Base-by-base conservation (phyloP, 495 filamentous ascomycete genomes). In the Penicillium steckii region DNA sequence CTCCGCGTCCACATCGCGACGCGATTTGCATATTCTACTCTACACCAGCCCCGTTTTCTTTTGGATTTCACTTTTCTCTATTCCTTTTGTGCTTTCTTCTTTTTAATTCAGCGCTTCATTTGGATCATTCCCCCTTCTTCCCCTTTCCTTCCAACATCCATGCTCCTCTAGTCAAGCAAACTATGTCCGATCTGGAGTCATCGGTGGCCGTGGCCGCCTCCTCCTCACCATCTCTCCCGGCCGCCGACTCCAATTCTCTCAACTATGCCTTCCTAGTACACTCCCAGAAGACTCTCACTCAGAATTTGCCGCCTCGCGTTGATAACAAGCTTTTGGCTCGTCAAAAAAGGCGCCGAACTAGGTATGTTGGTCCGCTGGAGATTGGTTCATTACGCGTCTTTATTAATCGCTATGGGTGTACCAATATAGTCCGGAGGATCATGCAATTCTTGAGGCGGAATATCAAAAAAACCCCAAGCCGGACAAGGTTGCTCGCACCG, bases 381-480 rank as follows among this genome's bases (percentile, higher is more conserved):
- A 22, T n/a, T 15, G 33, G 7, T 24, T 12, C 7, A 12, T 30
- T 32, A 53, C 47, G 52, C 55, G 53, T 61, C 43, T 35, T 55
- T 41, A 51, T 21, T 52, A 53, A 38, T 37, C 41, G 48, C 21
- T 32, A 15, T 24, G 9, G 17, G 2, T 10, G 8, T 4, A 35
- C 15, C 15, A 24, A n/a, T 70, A 53, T 65, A 94, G 89, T 55
- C 85, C 87, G 8, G 86, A 93, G 69, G 94, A 98, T 68, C 92
- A 97, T 74, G 83, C 86, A 4, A 83, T 93, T 53, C 86, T 98
- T 44, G 93, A 97, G 72, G 79, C 85, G 22, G 92, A 94, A 60
- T 97, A 95, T 66, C 78, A 83, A 55, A 77, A 76, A 29, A 92
- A 97, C 64, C 79, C 91, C 3, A 96, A 96, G 66, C 95, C 95